These are phyloP conservation scores for Suhomyces panamericanus DNA, from an alignment of 1,139 yeast genomes.

Conservation along the genomic window DNA sequence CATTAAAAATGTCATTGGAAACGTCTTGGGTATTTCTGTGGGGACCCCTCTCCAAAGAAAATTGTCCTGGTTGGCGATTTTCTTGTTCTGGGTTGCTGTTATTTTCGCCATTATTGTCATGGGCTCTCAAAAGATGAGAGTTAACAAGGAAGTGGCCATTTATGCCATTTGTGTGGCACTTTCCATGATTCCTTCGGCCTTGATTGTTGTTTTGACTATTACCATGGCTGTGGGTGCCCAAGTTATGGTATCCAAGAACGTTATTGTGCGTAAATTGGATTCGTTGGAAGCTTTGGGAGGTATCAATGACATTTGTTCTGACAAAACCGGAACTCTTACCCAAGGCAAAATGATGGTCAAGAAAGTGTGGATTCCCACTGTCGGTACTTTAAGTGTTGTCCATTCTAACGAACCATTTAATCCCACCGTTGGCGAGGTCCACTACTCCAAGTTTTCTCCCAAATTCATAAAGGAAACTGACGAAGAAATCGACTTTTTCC, in stretches of 20 bases:
- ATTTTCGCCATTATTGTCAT: constrained; percentile 42
- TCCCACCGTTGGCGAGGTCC: constrained; percentile 35
- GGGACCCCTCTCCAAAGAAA: constrained; percentile 51
- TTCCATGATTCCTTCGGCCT: constrained; percentile 56
- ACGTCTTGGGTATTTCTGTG: constrained; percentile 37
- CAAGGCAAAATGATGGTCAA: constrained; percentile 51
- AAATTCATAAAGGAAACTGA: constrained; percentile 27
- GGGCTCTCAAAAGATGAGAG: constrained; percentile 37
- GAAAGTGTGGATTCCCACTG: constrained; percentile 37
- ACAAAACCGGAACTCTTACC: constrained; percentile 56
- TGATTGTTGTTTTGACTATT: constrained; percentile 55
- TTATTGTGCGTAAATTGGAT: constrained; percentile 48
- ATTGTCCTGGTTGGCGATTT: constrained; percentile 44
- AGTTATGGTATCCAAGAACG: constrained; percentile 46
- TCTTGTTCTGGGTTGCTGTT: constrained; percentile 40
- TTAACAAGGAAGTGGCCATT: constrained; percentile 44
- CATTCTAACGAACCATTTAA: constrained; percentile 44
- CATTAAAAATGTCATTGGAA: constrained; percentile 33
- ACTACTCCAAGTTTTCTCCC: constrained; percentile 27
- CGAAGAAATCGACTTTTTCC: constrained; percentile 32
- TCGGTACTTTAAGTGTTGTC: constrained; percentile 34
- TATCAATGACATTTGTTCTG: constrained; percentile 52
- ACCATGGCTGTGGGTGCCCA: constrained; percentile 52
- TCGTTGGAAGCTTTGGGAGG: constrained; percentile 53
- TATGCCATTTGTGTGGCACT: constrained; percentile 47